phyloP scores from a whole-genome alignment of 1,284 basidiomycete species.

The Farysia itapuensis region DNA sequence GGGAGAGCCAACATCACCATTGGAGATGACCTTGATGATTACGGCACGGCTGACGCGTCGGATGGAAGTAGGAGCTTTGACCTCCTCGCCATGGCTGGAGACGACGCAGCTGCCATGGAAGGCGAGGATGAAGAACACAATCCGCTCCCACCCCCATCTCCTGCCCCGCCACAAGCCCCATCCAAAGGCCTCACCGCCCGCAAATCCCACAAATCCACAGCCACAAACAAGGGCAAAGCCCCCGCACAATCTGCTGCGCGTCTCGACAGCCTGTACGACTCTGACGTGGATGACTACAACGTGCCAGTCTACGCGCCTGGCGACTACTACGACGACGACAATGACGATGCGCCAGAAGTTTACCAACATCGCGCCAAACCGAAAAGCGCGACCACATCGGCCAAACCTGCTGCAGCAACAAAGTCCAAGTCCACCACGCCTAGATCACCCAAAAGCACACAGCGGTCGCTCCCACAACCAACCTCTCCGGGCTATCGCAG shows the following conservation, averaged over 20 bases:
- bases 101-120: conserved; percentile 33
- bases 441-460: too few relatives aligned
- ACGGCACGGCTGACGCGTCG: conserved; percentile 23
- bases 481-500: conserved; percentile 1
- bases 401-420: background rate
- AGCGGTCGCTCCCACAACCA: too few relatives aligned
- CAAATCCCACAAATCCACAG: conserved; percentile 2
- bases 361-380: too few relatives aligned
- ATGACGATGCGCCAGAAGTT: background rate
- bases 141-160: conserved; percentile 1
- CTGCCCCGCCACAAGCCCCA: conserved; percentile 2
- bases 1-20: conserved; percentile 12
- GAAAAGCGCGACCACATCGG: too few relatives aligned
- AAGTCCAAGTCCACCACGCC: too few relatives aligned
- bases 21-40: conserved; percentile 59
- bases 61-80: conserved; percentile 40
- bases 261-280: conserved; percentile 13
- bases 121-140: conserved; percentile 32
- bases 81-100: conserved; percentile 44
- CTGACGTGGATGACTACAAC: conserved; percentile 20
- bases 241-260: background rate
- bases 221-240: conserved; percentile 11
- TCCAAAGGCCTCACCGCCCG: conserved; percentile 11
- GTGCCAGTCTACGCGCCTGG: background rate
- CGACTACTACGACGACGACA: background rate